Base-by-base conservation (phyloP, 169 alveolate genomes). In the Cryptosporidium andersoni region DNA sequence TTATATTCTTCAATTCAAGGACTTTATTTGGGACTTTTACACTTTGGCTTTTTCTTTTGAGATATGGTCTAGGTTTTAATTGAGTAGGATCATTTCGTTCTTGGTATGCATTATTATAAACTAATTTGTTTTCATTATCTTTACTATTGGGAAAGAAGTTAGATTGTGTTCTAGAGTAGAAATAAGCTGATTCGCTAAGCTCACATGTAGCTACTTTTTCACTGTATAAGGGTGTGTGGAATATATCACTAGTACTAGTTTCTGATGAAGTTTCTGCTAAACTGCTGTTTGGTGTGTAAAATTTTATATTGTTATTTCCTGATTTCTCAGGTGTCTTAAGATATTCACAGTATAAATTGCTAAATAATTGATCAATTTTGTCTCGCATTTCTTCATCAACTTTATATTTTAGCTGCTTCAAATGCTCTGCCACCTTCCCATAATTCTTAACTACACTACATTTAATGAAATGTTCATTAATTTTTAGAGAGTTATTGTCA, bases 31-130 rank as follows among this genome's bases (percentile, higher is more conserved):
- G 85, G 49, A 74, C 12, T 25, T 25, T 25, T 7, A 74, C 60
- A 34, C 85, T 74, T 43, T 74, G 55, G 60, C 85, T 74, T 34
- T 74, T 74, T 47, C 85, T 74, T 36, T 74, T 74, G 3, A 74
- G 49, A 25, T 74, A 74, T 3, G 85, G 85, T 12, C 51, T 74
- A 8, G 85, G 85, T 45, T 60, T 74, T 2, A 74, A 8, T 62
- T 62, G 66, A 25, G 14, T 37, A 9, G 4, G 0, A 25, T 25
- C 25, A 25, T 25, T 25, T 25, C 25, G 25, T 25, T 25, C 25
- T 25, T 25, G 25, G 25, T 25, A 25, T 25, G 25, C 0, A 25
- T 25, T 25, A 25, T 25, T 25, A 25, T 0, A 25, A 25, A 25
- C 25, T 25, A 25, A 25, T 25, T 25, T 25, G 25, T 25, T 25